A percentile compares a stretch with the other conserved stretches of the same genome.
Evolutionary conservation across 106 monocot species (phyloP).

Genomic region (Dioscorea dumetorum): DNA sequence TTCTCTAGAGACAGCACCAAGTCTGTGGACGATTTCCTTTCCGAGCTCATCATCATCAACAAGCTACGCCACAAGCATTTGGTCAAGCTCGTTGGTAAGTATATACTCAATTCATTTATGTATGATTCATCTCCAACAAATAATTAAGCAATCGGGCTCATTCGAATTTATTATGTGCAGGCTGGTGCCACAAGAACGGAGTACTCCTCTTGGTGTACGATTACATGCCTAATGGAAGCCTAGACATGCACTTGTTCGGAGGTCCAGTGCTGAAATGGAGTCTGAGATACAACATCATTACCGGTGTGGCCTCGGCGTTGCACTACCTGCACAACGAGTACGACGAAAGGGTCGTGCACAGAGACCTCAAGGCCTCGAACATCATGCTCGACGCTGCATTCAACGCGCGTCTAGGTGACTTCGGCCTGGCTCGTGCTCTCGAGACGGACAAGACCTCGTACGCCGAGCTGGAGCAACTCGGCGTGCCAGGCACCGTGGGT

Average conservation of each 20-base stretch:
- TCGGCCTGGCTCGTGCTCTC: conserved; percentile 79
- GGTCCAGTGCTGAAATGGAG: conserved; percentile 38
- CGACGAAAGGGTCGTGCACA: conserved; percentile 67
- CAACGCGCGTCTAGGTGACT: conserved; percentile 79
- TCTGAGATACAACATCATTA: conserved; percentile 40
- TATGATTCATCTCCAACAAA: background rate
- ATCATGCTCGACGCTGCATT: conserved; percentile 65
- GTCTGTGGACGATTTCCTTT: conserved; percentile 65
- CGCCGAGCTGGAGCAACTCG: conserved; percentile 36
- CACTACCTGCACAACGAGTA: conserved; percentile 91
- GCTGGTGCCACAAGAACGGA: conserved; percentile 76
- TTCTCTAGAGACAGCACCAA: conserved; percentile 56
- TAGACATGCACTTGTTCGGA: conserved; percentile 65
- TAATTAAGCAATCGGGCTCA: no score
- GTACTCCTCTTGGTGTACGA: conserved; percentile 69
- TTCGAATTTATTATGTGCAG: conserved; percentile 14
- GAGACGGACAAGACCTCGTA: conserved; percentile 68
- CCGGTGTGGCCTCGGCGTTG: conserved; percentile 61
- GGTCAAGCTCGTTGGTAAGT: conserved; percentile 57
- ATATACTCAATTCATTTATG: background rate
- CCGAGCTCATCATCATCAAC: conserved; percentile 91
- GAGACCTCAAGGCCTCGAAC: conserved; percentile 84
- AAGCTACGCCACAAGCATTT: conserved; percentile 74
- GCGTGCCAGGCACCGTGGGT: conserved; percentile 59
- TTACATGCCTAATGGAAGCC: conserved; percentile 84